Evolutionary conservation across 2,329 filamentous ascomycete genomes (phyloP).

Genomic region (Phyllosticta citrichinensis): DNA sequence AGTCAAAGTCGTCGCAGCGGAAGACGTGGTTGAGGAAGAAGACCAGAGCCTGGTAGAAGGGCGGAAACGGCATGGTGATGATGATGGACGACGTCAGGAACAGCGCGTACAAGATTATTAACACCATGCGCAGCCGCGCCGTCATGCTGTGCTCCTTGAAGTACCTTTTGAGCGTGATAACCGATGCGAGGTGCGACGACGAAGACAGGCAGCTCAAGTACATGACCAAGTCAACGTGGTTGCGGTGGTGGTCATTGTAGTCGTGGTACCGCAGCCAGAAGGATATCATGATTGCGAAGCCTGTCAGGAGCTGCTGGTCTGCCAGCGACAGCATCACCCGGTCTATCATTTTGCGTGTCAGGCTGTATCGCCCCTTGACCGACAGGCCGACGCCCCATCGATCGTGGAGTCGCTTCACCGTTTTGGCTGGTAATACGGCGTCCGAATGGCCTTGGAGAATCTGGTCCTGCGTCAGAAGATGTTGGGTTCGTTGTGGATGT

Average conservation of each 20-base stretch:
- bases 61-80: conserved; percentile 14
- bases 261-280: conserved; percentile 16
- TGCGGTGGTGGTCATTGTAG: background rate
- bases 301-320: conserved; percentile 24
- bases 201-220: conserved; percentile 23
- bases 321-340: conserved; percentile 22
- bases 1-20: background rate
- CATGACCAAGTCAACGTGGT: conserved; percentile 15
- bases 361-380: background rate
- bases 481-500: background rate
- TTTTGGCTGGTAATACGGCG: background rate
- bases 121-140: conserved; percentile 20
- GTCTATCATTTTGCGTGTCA: conserved; percentile 22
- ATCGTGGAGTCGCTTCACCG: conserved; percentile 13
- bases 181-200: conserved; percentile 22
- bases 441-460: background rate
- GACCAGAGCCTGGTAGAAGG: background rate
- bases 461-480: background rate
- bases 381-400: conserved; percentile 21
- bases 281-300: conserved; percentile 20
- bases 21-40: background rate
- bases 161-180: conserved; percentile 24
- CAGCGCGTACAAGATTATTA: conserved; percentile 20
- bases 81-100: conserved; percentile 21
- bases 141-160: conserved; percentile 21